Base-by-base conservation (phyloP, 2,329 filamentous ascomycete genomes). In the Trichoderma koningiopsis region DNA sequence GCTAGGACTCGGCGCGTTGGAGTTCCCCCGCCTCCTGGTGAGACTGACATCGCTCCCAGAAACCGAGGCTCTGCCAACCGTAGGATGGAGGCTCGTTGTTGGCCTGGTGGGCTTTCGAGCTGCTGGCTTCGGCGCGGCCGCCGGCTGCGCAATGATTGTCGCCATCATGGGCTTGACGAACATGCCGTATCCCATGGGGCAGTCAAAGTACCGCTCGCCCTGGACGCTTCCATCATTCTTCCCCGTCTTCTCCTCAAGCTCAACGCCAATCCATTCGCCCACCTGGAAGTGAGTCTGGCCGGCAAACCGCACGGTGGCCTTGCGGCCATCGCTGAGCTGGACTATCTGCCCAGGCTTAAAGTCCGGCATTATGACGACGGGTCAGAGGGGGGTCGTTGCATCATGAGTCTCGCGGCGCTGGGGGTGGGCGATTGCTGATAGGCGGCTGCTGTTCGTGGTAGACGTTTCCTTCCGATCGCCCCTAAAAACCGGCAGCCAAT, bases 151-250 rank as follows among this genome's bases (percentile, higher is more conserved):
- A 65, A 91, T 79, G 72, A 89, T 83, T 14, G 85, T 86, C 61
- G 96, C 84, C 69, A 90, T 90, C 66, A 87, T 82, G 35, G 93
- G 90, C 72, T 92, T 88, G 68, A 97, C 87, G 76, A 99, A 98
- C 88, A 99, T 96, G 77, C 89, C 89, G 72, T 84, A 84, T 52
- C 84, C 93, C 88, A 87, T 90, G 80, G 77, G 86, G 81, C 95
- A 98, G 61, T 94, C 89, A 75, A 97, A 98, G 78, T 98, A 98
- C 24, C 93, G 86, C 77, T 93, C 88, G 71, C 93, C 94, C 79
- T 95, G 88, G 58, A 98, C 93, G 68, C 92, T 91, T 72, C 95
- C 95, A 85, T 98, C 93, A 75, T 98, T 98, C 83, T 98, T 98
- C 37, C 96, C 95, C 24, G 87, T 88, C 65, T 90, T 84, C 58